A percentile compares a stretch with the other conserved stretches of the same genome.
Evolutionary conservation across 2,329 filamentous ascomycete species (phyloP).

Genomic region (Didymellaceae sp.): DNA sequence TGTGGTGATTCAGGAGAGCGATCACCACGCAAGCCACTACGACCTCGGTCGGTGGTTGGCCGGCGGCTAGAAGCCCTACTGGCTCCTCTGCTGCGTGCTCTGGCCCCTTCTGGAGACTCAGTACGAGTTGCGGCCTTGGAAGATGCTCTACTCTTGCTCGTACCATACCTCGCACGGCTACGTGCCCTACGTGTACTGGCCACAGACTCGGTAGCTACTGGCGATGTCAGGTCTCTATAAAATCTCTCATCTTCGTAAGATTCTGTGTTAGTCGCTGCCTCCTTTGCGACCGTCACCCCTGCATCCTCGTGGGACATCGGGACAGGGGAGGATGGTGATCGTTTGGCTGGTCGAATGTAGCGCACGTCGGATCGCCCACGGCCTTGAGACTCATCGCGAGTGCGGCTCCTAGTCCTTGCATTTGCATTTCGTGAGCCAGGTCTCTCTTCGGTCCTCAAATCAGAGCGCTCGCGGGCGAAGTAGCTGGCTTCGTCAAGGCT

Average conservation of each 20-base stretch:
- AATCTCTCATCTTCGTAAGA: constrained; percentile 57
- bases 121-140: constrained; percentile 44
- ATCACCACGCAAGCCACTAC: constrained; percentile 48
- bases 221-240: constrained; percentile 51
- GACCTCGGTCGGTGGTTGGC: constrained; percentile 41
- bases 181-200: constrained; percentile 44
- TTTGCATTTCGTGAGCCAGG: constrained; percentile 55
- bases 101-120: constrained; percentile 46
- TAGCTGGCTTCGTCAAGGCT: constrained; percentile 80
- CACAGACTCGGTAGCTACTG: constrained; percentile 46
- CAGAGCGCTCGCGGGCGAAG: constrained; percentile 53
- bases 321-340: constrained; percentile 88
- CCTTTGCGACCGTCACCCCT: constrained; percentile 55
- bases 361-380: constrained; percentile 71
- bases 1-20: constrained; percentile 82
- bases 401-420: constrained; percentile 54
- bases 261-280: constrained; percentile 51
- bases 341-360: constrained; percentile 77
- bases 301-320: constrained; percentile 92
- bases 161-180: constrained; percentile 42
- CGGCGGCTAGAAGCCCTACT: constrained; percentile 48
- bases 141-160: constrained; percentile 45
- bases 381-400: constrained; percentile 70
- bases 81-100: constrained; percentile 37
- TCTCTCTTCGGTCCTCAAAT: constrained; percentile 54